A percentile compares a stretch with the other conserved stretches of the same genome.
These are phyloP conservation scores for Xylaria intraflava DNA, from an alignment of 495 filamentous ascomycete species.

Conservation along the genomic window DNA sequence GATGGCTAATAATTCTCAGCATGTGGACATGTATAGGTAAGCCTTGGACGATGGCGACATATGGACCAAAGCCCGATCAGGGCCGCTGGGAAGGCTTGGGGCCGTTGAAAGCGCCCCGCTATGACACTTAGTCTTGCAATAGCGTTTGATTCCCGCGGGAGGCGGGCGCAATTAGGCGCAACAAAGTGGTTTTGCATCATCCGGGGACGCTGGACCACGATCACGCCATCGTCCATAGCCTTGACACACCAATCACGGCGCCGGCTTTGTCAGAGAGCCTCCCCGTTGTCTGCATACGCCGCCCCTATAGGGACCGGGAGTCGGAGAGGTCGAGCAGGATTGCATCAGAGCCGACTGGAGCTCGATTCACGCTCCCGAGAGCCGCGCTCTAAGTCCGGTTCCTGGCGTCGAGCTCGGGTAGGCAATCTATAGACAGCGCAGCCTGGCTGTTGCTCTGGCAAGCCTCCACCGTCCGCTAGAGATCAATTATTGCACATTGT, in stretches of 20 bases:
- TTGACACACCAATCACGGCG: constrained; percentile 21
- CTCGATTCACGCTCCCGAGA: constrained; percentile 2
- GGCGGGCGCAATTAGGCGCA: not conserved
- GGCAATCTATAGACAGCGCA: too few species aligned
- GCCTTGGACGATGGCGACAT: constrained; percentile 12
- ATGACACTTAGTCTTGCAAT: constrained; percentile 4
- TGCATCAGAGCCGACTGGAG: constrained; percentile 10
- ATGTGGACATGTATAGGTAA: constrained; percentile 8
- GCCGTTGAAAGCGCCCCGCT: constrained; percentile 5
- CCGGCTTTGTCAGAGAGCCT: constrained; percentile 27
- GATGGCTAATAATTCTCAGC: constrained; percentile 10
- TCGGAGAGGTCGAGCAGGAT: constrained; percentile 7
- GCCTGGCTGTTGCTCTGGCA: too few species aligned
- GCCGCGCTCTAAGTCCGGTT: too few species aligned
- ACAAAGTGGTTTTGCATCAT: not conserved
- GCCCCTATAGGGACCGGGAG: constrained; percentile 10
- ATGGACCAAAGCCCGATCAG: constrained; percentile 11
- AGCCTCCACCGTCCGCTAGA: too few species aligned
- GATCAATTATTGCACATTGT: too few species aligned
- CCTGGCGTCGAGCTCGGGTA: too few species aligned
- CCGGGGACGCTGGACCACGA: constrained; percentile 14
- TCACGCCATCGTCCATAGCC: constrained; percentile 28
- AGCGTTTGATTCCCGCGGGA: constrained; percentile 8
- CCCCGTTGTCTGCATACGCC: constrained; percentile 8
- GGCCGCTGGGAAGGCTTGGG: not conserved